Conservation (phyloP, 2,329 filamentous ascomycete species). For the Beauveria brongniartii region DNA sequence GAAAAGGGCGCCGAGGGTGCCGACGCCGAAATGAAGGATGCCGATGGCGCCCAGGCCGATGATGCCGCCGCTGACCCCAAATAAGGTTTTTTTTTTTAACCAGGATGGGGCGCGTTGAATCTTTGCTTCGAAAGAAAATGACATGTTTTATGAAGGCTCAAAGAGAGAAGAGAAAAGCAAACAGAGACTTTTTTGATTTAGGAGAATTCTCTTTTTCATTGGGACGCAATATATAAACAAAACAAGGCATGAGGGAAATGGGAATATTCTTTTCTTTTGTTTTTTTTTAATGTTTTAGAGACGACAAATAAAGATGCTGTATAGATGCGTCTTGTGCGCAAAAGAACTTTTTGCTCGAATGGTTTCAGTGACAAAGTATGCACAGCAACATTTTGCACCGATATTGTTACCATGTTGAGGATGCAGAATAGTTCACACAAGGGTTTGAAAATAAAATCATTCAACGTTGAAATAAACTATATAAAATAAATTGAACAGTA, state of each 20-base stretch:
- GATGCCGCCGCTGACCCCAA: constrained; percentile 31
- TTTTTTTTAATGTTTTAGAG: constrained; percentile 11
- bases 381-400: background rate
- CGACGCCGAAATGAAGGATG: constrained; percentile 59
- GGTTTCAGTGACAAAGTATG: background rate
- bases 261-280: constrained; percentile 7
- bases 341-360: background rate
- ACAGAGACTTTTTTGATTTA: constrained; percentile 7
- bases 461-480: too few relatives aligned
- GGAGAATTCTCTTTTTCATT: constrained; percentile 7
- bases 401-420: too few relatives aligned
- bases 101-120: background rate
- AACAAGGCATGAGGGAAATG: constrained; percentile 10
- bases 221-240: constrained; percentile 4
- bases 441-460: too few relatives aligned
- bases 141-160: constrained; percentile 16
- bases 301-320: constrained; percentile 10
- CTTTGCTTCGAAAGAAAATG: constrained; percentile 6
- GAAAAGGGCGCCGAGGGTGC: constrained; percentile 42
- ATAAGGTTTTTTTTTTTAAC: constrained; percentile 18
- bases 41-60: constrained; percentile 41
- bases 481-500: too few relatives aligned
- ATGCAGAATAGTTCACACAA: too few relatives aligned
- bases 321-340: constrained; percentile 3
- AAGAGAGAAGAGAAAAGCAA: constrained; percentile 12